Conservation (phyloP, 345 rosid genomes). For the Trapa incisa region DNA sequence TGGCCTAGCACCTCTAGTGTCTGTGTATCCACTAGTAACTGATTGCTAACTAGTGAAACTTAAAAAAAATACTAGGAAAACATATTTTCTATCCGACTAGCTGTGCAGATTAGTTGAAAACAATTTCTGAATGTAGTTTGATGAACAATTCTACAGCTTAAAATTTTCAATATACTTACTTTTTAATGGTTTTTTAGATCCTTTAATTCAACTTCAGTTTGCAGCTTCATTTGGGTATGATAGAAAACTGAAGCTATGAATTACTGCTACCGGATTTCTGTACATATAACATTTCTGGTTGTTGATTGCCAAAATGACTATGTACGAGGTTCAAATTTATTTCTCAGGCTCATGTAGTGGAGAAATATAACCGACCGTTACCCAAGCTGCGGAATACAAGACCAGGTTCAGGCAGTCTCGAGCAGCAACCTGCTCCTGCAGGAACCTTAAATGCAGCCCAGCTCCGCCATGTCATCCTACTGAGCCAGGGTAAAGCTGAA, state of each 20-base stretch:
- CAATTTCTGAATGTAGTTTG: background rate
- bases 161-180: background rate
- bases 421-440: conserved; percentile 47
- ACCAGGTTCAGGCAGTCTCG: conserved; percentile 44
- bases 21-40: background rate
- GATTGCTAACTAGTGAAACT: background rate
- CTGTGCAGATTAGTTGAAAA: background rate
- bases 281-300: background rate
- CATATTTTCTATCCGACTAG: background rate
- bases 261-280: background rate
- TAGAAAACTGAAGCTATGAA: background rate
- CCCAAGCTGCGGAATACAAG: conserved; percentile 72
- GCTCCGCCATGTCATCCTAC: conserved; percentile 59
- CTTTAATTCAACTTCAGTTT: background rate
- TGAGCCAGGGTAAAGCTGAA: conserved; percentile 70
- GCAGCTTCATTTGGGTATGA: background rate
- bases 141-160: background rate
- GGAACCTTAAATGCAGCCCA: conserved; percentile 70
- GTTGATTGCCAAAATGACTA: background rate
- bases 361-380: conserved; percentile 56
- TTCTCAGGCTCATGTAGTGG: conserved; percentile 53
- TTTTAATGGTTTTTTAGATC: background rate
- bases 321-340: background rate
- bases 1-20: background rate
- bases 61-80: background rate